Base-by-base conservation (phyloP, 495 filamentous ascomycete genomes). In the Aspergillus nanangensis region DNA sequence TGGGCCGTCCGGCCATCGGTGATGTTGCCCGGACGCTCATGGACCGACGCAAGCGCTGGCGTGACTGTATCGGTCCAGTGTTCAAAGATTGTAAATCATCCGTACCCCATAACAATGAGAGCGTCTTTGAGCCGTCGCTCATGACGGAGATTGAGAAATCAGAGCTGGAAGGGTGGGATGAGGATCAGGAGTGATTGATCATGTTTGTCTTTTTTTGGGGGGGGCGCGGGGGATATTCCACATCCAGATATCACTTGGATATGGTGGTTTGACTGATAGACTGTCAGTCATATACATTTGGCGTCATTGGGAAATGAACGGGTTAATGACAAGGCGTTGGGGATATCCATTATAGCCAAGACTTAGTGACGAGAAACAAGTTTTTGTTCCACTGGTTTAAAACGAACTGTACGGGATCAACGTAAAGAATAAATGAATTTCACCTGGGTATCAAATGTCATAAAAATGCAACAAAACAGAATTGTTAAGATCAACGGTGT, bases 11-110 rank as follows among this genome's bases (percentile, higher is more conserved):
- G 3, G 88, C 87, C 21, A 94, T 99, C 45, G 94, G 93, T 23
- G 93, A 99, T 60, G 76, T 86, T 22, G 91, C 92, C 2, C 80
- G 86, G 57, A 88, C 82, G 17, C 70, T 97, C 36, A 95, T 99
- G 92, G 89, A 95, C 51, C 74, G 91, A 44, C 72, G 90, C 48
- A 77, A 77, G 60, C 78, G 87, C 53, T 99, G 93, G 93, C 86
- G 86, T 48, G 82, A 88, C 39, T 86, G 76, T 34, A 93, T 98
- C 58, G 83, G 88, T 4, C 82, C 87, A 0, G 88, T 96, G 3
- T 95, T 98, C 50, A 79, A 87, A 21, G 84, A 84, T 51, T 87
- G 87, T 43, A 76, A 80, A 59, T 78, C 74, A 14, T 69, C 65
- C 18, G 73, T 87, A 4, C 79, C 81, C 2, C 63, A 61, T 0